Evolutionary conservation across 164 flowering plant genomes (phyloP).

Genomic region (Aristolochia contorta): DNA sequence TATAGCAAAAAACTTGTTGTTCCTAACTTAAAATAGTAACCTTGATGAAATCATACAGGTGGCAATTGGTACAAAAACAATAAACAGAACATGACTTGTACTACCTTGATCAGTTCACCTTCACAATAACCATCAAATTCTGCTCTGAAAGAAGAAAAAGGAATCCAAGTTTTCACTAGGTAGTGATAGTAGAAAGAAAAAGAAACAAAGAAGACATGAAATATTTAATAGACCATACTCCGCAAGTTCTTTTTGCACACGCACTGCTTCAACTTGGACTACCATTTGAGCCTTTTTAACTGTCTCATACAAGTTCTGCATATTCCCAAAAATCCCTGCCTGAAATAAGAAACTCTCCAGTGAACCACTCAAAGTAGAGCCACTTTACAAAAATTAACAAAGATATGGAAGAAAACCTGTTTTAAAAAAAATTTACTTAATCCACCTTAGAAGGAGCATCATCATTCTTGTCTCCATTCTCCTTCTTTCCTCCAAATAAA

Average conservation of each 20-base stretch:
- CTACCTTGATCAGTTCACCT: conserved; percentile 83
- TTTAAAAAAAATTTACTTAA: not conserved
- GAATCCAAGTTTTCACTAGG: conserved; percentile 2
- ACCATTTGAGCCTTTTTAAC: conserved; percentile 96
- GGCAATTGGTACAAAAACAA: no score
- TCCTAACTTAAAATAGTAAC: not conserved
- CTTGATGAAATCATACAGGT: no score
- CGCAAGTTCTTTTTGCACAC: conserved; percentile 91
- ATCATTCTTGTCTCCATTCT: conserved; percentile 43
- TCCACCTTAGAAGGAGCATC: conserved; percentile 53
- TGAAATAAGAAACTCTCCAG: conserved; percentile 9
- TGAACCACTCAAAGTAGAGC: no score
- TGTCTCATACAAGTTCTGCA: conserved; percentile 83
- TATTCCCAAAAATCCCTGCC: conserved; percentile 89
- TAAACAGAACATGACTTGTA: no score
- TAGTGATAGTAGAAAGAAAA: not conserved
- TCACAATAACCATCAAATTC: conserved; percentile 98
- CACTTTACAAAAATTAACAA: no score
- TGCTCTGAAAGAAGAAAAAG: conserved; percentile 42
- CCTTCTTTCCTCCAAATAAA: conserved; percentile 80
- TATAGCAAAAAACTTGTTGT: not conserved
- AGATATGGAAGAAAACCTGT: not conserved
- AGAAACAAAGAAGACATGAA: not conserved
- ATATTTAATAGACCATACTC: conserved; percentile 37
- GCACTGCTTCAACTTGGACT: conserved; percentile 96